Conservation (phyloP, 805 yeast species). For the Saccharomycopsis vini region DNA sequence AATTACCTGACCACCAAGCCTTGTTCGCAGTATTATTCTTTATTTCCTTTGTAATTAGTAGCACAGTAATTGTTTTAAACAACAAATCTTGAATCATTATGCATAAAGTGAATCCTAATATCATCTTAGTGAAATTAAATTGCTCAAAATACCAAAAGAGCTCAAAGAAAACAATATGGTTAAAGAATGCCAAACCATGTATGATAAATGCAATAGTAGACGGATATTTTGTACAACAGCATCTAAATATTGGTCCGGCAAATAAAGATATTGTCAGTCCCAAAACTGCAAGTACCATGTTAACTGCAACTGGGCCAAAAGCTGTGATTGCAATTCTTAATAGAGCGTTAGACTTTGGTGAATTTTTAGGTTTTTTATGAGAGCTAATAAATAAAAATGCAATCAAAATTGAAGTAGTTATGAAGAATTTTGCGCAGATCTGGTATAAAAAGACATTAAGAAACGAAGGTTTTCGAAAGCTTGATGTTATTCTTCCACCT, state of each 20-base stretch:
- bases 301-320: constrained; percentile 38
- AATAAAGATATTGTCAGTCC: constrained; percentile 35
- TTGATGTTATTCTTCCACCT: constrained; percentile 33
- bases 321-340: constrained; percentile 37
- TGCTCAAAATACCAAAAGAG: constrained; percentile 47
- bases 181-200: constrained; percentile 39
- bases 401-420: constrained; percentile 28
- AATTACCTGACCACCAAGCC: constrained; percentile 68
- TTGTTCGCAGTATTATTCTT: constrained; percentile 44
- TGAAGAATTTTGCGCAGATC: constrained; percentile 30
- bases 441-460: constrained; percentile 35
- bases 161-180: constrained; percentile 42
- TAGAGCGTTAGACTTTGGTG: constrained; percentile 28
- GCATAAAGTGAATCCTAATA: constrained; percentile 46
- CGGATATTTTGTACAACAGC: constrained; percentile 35
- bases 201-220: constrained; percentile 40
- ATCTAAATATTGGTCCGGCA: constrained; percentile 40
- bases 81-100: constrained; percentile 41
- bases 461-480: constrained; percentile 42
- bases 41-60: constrained; percentile 47
- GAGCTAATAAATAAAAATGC: constrained; percentile 49
- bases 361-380: constrained; percentile 35
- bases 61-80: constrained; percentile 35
- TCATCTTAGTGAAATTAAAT: constrained; percentile 43
- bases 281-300: constrained; percentile 31